Evolutionary conservation across 345 rosid species (phyloP).

Genomic region (Syzygium grande): DNA sequence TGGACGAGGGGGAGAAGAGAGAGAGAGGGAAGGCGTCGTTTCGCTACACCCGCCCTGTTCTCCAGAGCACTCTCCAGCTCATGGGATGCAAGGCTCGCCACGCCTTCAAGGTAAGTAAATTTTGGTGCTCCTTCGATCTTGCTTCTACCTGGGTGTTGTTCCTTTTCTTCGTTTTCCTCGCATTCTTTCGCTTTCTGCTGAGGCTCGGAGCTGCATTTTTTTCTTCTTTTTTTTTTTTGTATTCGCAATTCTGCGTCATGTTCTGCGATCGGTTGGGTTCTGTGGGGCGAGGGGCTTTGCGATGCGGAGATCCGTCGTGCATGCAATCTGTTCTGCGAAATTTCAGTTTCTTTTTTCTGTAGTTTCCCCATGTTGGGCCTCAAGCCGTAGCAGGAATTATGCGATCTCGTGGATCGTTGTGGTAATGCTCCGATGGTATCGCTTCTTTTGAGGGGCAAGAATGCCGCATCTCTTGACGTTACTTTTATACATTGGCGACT

Average conservation of each 20-base stretch:
- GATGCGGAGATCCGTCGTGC: background rate
- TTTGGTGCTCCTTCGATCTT: background rate
- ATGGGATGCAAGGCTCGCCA: conserved; percentile 99
- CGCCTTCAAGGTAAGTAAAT: conserved; percentile 70
- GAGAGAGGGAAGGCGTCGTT: conserved; percentile 45
- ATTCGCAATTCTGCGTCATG: background rate
- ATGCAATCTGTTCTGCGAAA: background rate
- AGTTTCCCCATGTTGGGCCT: background rate
- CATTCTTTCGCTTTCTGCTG: background rate
- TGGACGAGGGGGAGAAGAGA: conserved; percentile 39
- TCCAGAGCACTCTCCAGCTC: conserved; percentile 90
- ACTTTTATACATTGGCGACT: background rate
- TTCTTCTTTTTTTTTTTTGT: too few relatives aligned
- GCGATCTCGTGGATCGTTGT: background rate
- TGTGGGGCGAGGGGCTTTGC: background rate
- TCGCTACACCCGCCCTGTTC: conserved; percentile 78
- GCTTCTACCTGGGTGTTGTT: background rate
- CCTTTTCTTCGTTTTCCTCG: background rate
- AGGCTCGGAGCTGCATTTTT: background rate
- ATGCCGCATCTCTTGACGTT: background rate
- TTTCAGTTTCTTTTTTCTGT: background rate
- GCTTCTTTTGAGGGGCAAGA: background rate
- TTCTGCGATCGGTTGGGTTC: background rate
- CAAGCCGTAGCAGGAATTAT: background rate
- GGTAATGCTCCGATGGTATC: background rate